Conservation (phyloP, 495 filamentous ascomycete genomes). For the Lineolata rhizophorae region DNA sequence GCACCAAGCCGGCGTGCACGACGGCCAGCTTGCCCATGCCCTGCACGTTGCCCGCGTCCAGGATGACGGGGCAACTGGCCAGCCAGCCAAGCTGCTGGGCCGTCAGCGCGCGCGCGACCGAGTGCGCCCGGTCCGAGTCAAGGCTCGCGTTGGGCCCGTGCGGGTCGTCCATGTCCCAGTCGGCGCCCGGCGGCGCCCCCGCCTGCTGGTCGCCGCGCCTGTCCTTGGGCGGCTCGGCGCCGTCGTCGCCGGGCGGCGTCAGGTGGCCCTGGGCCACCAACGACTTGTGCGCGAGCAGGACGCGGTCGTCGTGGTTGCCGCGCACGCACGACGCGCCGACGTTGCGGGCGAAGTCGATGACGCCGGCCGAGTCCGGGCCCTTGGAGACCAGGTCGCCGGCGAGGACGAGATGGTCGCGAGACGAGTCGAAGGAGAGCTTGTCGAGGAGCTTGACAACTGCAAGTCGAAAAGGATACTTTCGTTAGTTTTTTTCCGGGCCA, state of each 20-base stretch:
- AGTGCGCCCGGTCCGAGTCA: slow-evolving; percentile 17
- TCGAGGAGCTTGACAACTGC: slow-evolving; percentile 37
- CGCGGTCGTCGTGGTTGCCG: slow-evolving; percentile 82
- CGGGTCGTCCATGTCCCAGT: slow-evolving; percentile 5
- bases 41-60: slow-evolving; percentile 38
- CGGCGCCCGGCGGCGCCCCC: background rate
- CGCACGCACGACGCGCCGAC: slow-evolving; percentile 58
- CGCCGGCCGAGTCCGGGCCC: slow-evolving; percentile 63
- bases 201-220: too few relatives aligned
- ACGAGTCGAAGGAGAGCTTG: slow-evolving; percentile 38
- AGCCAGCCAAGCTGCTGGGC: slow-evolving; percentile 52
- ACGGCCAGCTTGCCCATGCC: slow-evolving; percentile 39
- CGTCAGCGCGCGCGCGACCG: slow-evolving; percentile 28
- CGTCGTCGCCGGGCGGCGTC: slow-evolving; percentile 9
- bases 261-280: slow-evolving; percentile 6
- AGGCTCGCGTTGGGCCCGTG: slow-evolving; percentile 8
- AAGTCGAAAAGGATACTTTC: too few relatives aligned
- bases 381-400: slow-evolving; percentile 74
- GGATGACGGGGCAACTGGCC: slow-evolving; percentile 46
- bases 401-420: slow-evolving; percentile 57
- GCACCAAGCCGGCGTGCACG: slow-evolving; percentile 70
- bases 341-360: slow-evolving; percentile 48
- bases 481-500: too few relatives aligned
- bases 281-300: slow-evolving; percentile 33
- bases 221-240: slow-evolving; percentile 1